These are phyloP conservation scores for Tolypocladium paradoxum DNA, from an alignment of 2,329 filamentous ascomycete genomes.

Conservation along the genomic window DNA sequence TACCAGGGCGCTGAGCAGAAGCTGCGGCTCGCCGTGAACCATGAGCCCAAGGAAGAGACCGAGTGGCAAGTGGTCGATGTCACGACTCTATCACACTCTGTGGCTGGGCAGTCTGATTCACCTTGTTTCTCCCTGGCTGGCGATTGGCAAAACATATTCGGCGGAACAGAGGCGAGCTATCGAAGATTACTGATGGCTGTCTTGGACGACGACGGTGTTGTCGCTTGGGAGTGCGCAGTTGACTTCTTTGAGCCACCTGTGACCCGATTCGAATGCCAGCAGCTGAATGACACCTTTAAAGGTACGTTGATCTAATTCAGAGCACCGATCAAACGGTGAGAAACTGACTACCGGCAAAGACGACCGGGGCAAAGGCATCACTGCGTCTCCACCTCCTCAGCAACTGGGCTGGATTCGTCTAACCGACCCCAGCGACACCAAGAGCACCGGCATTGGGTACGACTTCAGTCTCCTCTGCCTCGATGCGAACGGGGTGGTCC, in stretches of 20 bases:
- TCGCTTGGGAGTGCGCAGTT: conserved; percentile 9
- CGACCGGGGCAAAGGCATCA: conserved; percentile 2
- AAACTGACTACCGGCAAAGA: conserved; percentile 4
- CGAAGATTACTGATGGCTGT: conserved; percentile 8
- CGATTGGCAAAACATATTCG: conserved; percentile 4
- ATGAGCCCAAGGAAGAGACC: conserved; percentile 3
- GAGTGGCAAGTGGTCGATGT: conserved; percentile 7
- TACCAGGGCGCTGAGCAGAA: conserved; percentile 7
- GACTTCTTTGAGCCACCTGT: conserved; percentile 6
- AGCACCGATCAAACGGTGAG: too few relatives aligned
- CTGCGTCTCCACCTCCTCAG: not conserved
- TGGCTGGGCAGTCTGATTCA: conserved; percentile 5
- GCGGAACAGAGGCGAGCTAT: not conserved
- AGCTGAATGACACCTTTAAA: conserved; percentile 4
- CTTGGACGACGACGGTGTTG: conserved; percentile 5
- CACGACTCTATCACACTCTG: conserved; percentile 2
- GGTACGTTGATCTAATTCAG: conserved; percentile 3
- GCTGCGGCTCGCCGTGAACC: conserved; percentile 9
- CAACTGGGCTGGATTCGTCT: conserved; percentile 10
- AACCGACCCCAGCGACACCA: not conserved
- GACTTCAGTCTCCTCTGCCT: conserved; percentile 8
- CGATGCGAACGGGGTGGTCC: conserved; percentile 3
- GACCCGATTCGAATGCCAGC: conserved; percentile 5
- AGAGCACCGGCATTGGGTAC: not conserved
- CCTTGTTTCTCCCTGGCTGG: conserved; percentile 10